phyloP scores from a whole-genome alignment of 1,284 basidiomycete species.

The Tetrapyrgos nigripes region DNA sequence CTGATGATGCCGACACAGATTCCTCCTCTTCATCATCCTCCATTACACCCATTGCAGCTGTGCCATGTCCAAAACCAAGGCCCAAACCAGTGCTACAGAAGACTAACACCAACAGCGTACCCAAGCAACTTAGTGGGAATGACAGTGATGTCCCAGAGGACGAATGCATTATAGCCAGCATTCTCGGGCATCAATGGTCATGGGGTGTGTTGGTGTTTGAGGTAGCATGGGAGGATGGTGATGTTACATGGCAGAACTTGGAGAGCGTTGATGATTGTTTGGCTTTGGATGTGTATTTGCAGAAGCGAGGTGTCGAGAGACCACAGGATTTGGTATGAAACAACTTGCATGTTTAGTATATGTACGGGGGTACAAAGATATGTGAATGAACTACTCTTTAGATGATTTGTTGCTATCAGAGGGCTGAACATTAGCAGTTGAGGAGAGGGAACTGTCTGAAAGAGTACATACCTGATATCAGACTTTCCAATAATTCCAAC shows the following conservation, averaged over 20 bases:
- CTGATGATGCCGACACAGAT: no score
- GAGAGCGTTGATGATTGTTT: background rate
- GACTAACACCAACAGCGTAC: background rate
- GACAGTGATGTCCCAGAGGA: background rate
- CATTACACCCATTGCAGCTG: background rate
- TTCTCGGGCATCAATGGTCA: background rate
- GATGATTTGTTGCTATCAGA: no score
- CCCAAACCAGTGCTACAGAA: no score
- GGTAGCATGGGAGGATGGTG: constrained; percentile 4
- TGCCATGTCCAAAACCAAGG: no score
- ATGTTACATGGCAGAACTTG: background rate
- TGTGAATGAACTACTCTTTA: no score
- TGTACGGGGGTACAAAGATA: no score
- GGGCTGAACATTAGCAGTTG: no score
- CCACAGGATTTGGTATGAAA: no score
- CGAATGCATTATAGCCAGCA: background rate
- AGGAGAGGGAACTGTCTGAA: no score
- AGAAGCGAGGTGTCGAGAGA: background rate
- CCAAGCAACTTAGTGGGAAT: background rate
- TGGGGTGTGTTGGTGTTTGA: background rate
- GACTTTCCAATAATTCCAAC: no score
- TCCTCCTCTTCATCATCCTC: background rate
- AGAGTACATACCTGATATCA: no score
- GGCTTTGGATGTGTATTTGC: background rate
- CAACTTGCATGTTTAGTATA: no score